Percentiles rank a stretch among this genome's conserved stretches.
These are phyloP conservation scores for Pisolithus albus DNA, from an alignment of 768 basidiomycete species.

Conservation along the genomic window DNA sequence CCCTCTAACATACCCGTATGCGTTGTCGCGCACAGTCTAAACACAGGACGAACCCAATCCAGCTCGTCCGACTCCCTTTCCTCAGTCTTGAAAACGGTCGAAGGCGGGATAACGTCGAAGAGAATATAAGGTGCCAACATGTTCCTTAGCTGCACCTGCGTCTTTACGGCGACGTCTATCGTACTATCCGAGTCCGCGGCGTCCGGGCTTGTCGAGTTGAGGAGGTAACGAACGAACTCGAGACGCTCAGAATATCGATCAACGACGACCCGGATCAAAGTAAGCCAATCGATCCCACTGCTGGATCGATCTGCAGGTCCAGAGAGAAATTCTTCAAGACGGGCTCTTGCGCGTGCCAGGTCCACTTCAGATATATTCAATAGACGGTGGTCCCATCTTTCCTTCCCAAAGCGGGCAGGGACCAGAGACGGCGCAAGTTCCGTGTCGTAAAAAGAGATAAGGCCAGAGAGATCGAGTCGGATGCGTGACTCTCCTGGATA, in stretches of 20 bases:
- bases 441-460: slow-evolving; percentile 42
- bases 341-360: not conserved
- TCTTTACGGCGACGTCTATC: not conserved
- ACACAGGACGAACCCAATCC: too few species aligned
- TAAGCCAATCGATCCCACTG: not conserved
- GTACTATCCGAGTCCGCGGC: not conserved
- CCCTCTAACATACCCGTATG: too few species aligned
- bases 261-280: too few species aligned
- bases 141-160: not conserved
- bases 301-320: not conserved
- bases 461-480: slow-evolving; percentile 34
- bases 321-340: not conserved
- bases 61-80: too few species aligned
- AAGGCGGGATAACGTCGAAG: too few species aligned
- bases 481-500: slow-evolving; percentile 40
- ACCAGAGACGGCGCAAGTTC: slow-evolving; percentile 31
- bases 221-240: too few species aligned
- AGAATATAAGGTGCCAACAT: not conserved
- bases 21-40: too few species aligned
- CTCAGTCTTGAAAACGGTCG: too few species aligned
- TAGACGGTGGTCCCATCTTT: slow-evolving; percentile 32
- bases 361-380: slow-evolving; percentile 18
- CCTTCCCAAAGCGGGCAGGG: slow-evolving; percentile 15
- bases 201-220: too few species aligned
- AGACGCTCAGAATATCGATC: too few species aligned